Evolutionary conservation across 2,329 filamentous ascomycete species (phyloP), one percentile per base, ranked within the genome.

Genomic region (Colletotrichum spaethianum): DNA sequence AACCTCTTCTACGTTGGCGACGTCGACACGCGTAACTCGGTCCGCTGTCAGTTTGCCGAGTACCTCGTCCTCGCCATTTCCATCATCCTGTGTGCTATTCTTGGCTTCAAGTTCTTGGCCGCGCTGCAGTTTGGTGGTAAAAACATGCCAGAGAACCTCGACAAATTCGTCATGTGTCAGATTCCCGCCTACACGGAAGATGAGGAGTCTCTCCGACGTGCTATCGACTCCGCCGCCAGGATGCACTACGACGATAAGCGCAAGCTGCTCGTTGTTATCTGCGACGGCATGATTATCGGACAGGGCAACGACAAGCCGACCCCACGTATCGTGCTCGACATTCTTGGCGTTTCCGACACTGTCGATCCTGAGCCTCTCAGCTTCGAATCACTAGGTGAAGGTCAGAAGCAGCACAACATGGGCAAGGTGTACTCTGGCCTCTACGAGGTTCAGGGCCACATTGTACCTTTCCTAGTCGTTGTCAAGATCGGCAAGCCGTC

Each of bases 181-280:
- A 96, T 99, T 72, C 96, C 96, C 0, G 96, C 95, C 1, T 99
- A 99, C 79, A 99, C 96, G 0, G 96, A 99, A 86, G 96, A 98
- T 80, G 97, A 99, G 82, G 97, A 99, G 0, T 98, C 96, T 44
- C 88, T 99, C 33, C 94, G 96, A 67, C 95, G 96, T 87, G 96
- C 96, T 71, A 98, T 99, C 77, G 96, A 99, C 81, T 99, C 96
- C 0, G 93, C 94, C 71, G 95, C 96, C 36, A 90, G 95, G 73
- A 98, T 98, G 95, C 92, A 92, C 76, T 99, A 99, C 80, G 96
- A 99, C 78, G 96, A 99, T 81, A 99, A 99, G 86, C 94, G 96
- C 79, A 99, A 99, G 86, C 88, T 99, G 16, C 87, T 99, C 33
- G 91, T 98, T 75, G 88, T 99, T 73, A 88, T 99, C 75, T 99